Evolutionary conservation across 2,329 filamentous ascomycete species (phyloP).

Genomic region (Ramichloridium luteum): DNA sequence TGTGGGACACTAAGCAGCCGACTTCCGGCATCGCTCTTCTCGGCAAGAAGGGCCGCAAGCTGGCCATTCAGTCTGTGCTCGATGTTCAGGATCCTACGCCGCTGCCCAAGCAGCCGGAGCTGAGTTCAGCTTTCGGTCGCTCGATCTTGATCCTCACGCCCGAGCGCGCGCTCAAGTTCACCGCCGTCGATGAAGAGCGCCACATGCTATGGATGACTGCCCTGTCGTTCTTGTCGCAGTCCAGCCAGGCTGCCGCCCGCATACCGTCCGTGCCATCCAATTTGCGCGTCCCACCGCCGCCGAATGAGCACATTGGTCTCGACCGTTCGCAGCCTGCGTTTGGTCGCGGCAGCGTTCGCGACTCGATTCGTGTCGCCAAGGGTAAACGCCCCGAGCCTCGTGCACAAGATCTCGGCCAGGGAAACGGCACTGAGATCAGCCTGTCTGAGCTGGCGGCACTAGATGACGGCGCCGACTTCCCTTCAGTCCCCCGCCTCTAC

Average conservation of each 20-base stretch:
- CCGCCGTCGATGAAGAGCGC: constrained; percentile 65
- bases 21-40: constrained; percentile 74
- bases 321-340: constrained; percentile 19
- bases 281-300: constrained; percentile 19
- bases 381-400: constrained; percentile 29
- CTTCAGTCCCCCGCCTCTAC: constrained; percentile 57
- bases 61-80: constrained; percentile 87
- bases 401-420: constrained; percentile 2
- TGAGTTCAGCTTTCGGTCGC: constrained; percentile 55
- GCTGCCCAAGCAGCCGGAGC: constrained; percentile 50
- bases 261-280: constrained; percentile 38
- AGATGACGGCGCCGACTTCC: constrained; percentile 56
- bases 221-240: constrained; percentile 87
- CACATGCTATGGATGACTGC: constrained; percentile 94
- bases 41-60: constrained; percentile 87
- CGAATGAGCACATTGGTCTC: constrained; percentile 5
- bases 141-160: constrained; percentile 93
- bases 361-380: constrained; percentile 84
- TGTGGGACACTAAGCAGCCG: constrained; percentile 98
- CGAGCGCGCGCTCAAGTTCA: constrained; percentile 89
- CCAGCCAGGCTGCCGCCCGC: constrained; percentile 44
- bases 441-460: not conserved
- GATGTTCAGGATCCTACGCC: constrained; percentile 93
- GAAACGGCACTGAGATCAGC: constrained; percentile 13
- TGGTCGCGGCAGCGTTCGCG: constrained; percentile 53